Evolutionary conservation across 305 asterid species (phyloP).

Genomic region (Lippia alba): DNA sequence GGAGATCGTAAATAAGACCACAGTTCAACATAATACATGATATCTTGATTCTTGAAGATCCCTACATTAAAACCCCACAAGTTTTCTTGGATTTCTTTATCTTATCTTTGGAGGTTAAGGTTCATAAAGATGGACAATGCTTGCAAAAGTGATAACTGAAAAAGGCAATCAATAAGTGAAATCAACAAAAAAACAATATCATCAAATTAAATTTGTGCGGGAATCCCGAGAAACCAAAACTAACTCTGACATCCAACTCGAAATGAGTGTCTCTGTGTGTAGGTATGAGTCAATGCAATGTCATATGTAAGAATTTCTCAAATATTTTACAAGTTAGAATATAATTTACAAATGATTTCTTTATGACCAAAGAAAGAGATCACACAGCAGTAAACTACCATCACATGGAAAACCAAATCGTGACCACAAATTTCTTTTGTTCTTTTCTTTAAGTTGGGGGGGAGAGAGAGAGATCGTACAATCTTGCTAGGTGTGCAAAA

Average conservation of each 20-base stretch:
- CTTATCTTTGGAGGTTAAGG: neutral
- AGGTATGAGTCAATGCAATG: slow-evolving; percentile 24
- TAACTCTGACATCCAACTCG: neutral
- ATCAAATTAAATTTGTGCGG: slow-evolving; percentile 12
- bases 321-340: neutral
- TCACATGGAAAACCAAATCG: neutral
- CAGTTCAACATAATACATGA: neutral
- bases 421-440: slow-evolving; percentile 10
- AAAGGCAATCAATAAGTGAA: slow-evolving; percentile 23
- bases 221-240: slow-evolving; percentile 22
- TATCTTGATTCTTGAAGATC: neutral
- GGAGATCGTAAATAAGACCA: neutral
- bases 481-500: slow-evolving; percentile 24
- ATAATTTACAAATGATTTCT: neutral
- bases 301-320: neutral
- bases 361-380: slow-evolving; percentile 17
- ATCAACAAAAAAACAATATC: slow-evolving; percentile 8
- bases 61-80: slow-evolving; percentile 15
- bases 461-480: neutral
- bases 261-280: slow-evolving; percentile 2
- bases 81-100: slow-evolving; percentile 14
- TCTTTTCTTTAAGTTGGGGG: neutral
- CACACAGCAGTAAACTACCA: slow-evolving; percentile 23
- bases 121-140: slow-evolving; percentile 1
- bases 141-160: slow-evolving; percentile 3